These are phyloP conservation scores for Protomyces gravidus DNA, from an alignment of 1,139 yeast species.

Conservation along the genomic window DNA sequence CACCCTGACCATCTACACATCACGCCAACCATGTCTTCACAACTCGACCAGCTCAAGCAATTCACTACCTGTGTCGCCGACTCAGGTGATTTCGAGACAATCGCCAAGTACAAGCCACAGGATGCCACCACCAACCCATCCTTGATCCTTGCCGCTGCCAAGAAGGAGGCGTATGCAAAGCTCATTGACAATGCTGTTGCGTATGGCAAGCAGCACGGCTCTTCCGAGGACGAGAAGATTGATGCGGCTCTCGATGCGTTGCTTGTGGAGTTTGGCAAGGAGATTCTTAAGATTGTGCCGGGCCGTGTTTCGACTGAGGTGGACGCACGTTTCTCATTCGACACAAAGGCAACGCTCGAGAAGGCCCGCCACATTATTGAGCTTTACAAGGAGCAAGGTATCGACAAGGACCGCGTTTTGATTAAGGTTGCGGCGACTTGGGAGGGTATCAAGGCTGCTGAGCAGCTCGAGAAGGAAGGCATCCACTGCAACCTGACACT, in stretches of 20 bases:
- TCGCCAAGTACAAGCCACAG: slow-evolving; percentile 96
- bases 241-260: slow-evolving; percentile 84
- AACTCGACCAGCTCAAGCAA: slow-evolving; percentile 89
- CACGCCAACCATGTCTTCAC: slow-evolving; percentile 47
- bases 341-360: slow-evolving; percentile 85
- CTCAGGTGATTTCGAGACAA: slow-evolving; percentile 92
- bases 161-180: slow-evolving; percentile 81
- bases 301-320: slow-evolving; percentile 99
- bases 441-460: slow-evolving; percentile 99
- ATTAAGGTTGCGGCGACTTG: slow-evolving; percentile 97
- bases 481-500: slow-evolving; percentile 94
- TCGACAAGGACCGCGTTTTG: slow-evolving; percentile 79
- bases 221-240: slow-evolving; percentile 49
- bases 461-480: slow-evolving; percentile 82
- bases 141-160: slow-evolving; percentile 90
- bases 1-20: neutral
- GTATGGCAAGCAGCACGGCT: slow-evolving; percentile 59
- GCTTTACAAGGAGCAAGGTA: slow-evolving; percentile 77
- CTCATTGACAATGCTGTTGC: slow-evolving; percentile 87
- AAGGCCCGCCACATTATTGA: slow-evolving; percentile 86
- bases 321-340: slow-evolving; percentile 94
- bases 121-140: slow-evolving; percentile 99
- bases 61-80: slow-evolving; percentile 94
- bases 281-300: slow-evolving; percentile 90
- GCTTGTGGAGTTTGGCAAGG: slow-evolving; percentile 92